Evolutionary conservation across 441 rosid species (phyloP), one percentile per base, ranked within the genome.

Genomic region (Erodium texanum): DNA sequence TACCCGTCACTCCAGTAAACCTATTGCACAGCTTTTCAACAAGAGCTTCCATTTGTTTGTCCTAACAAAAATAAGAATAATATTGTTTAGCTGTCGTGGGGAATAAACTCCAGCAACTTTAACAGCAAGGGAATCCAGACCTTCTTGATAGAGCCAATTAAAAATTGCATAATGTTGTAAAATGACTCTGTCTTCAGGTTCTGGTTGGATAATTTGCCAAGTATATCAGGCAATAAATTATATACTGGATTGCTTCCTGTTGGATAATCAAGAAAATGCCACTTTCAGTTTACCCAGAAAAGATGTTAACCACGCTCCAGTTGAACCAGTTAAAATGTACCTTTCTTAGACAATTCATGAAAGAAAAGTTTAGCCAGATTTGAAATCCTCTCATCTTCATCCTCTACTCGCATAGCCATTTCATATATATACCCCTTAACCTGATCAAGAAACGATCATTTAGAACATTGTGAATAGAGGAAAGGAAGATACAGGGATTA

Each of bases 21-120:
- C 99, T 84, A 74, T 95, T 86, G 90, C 99, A 95, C 66, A 92
- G 99, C 80, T 95, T 95, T 81, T 90, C 99, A 74, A 92, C 96
- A 69, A 95, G 95, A 71, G 97, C 82, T 71, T 95, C 99, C 98
- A 95, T 92, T 79, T 95, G 99, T 81, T 86, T 95, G 75, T 95
- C 99, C 98, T 90, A 79, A 64, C 78, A 10, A 71, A 52, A 34
- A 70, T 38, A 18, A 74, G 63, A 32, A 76, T 22, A 70, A 70
- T 23, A 38, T 41, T 34, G n/a, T 45, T 59, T 7, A 65, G 41
- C 64, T 29, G 50, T 18, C 65, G 29, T 59, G 29, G 36, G 18
- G 64, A 74, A 29, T 7, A 65, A 62, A 71, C 27, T 62, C 15
- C 58, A 63, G 75, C 67, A 65, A 65, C 68, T 64, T 43, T 66